These are phyloP conservation scores for Fusarium sulawesiense DNA, from an alignment of 2,329 filamentous ascomycete species.

Conservation along the genomic window DNA sequence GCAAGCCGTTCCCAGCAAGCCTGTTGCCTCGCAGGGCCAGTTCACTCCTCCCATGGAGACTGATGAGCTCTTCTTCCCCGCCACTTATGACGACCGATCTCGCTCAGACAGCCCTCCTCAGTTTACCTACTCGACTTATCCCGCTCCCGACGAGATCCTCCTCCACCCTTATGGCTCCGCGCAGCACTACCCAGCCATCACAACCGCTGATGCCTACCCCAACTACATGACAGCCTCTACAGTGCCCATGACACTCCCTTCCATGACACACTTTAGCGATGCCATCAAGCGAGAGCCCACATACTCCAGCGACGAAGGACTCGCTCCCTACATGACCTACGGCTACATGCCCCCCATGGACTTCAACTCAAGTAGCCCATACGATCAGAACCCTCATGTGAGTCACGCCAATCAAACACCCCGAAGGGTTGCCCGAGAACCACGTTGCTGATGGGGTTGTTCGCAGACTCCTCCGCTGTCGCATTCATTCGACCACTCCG, in stretches of 20 bases:
- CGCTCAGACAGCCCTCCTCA: slow-evolving; percentile 78
- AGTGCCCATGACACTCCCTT: slow-evolving; percentile 70
- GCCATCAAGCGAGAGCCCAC: slow-evolving; percentile 73
- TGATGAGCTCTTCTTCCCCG: slow-evolving; percentile 75
- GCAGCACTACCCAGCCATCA: slow-evolving; percentile 63
- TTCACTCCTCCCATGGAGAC: slow-evolving; percentile 72
- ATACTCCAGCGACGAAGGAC: slow-evolving; percentile 67
- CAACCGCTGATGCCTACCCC: slow-evolving; percentile 64
- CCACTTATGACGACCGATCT: slow-evolving; percentile 71
- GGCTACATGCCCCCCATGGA: slow-evolving; percentile 73
- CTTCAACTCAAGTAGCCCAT: slow-evolving; percentile 68
- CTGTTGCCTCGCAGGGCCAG: slow-evolving; percentile 61
- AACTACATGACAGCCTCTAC: slow-evolving; percentile 65
- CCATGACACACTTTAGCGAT: slow-evolving; percentile 72
- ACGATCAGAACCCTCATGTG: slow-evolving; percentile 81
- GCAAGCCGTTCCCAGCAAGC: slow-evolving; percentile 50
- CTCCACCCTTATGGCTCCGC: slow-evolving; percentile 69
- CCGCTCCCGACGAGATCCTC: slow-evolving; percentile 72
- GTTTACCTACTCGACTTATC: slow-evolving; percentile 74
- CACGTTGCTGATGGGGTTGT: slow-evolving; percentile 62
- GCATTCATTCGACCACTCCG: slow-evolving; percentile 77
- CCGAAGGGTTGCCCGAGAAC: slow-evolving; percentile 53
- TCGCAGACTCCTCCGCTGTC: slow-evolving; percentile 80
- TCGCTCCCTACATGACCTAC: slow-evolving; percentile 76
- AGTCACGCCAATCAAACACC: slow-evolving; percentile 62